Evolutionary conservation across 169 alveolate genomes (phyloP).

Genomic region (Plasmodium falciparum): DNA sequence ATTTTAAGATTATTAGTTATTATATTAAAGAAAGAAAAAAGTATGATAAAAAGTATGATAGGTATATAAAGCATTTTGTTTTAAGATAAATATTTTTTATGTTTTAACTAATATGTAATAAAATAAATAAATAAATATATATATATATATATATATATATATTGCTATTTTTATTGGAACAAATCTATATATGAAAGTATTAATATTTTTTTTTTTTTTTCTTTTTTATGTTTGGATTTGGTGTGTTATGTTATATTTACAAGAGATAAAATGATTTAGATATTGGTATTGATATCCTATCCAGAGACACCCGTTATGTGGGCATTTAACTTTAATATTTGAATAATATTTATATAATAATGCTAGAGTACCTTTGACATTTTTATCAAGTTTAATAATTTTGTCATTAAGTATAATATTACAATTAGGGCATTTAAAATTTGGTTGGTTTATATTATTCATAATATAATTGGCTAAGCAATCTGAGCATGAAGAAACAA

Average conservation of each 20-base stretch:
- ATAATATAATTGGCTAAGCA: conserved; percentile 34
- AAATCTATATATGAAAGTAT: too few relatives aligned
- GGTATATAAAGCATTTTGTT: too few relatives aligned
- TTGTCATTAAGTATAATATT: conserved; percentile 3
- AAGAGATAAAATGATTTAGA: conserved; percentile 32
- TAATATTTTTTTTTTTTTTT: too few relatives aligned
- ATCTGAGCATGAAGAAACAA: conserved; percentile 54
- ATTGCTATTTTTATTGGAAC: too few relatives aligned
- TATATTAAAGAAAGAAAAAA: too few relatives aligned
- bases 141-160: too few relatives aligned
- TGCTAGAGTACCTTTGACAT: conserved; percentile 42
- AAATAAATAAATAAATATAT: too few relatives aligned
- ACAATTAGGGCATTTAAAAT: conserved; percentile 46
- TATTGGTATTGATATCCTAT: conserved; percentile 62
- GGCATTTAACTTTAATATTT: conserved; percentile 61
- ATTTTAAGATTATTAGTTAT: too few relatives aligned
- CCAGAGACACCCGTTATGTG: conserved; percentile 31
- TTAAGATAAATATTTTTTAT: too few relatives aligned
- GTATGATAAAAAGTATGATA: too few relatives aligned
- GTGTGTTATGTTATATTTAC: conserved; percentile 14
- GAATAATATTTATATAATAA: conserved; percentile 48
- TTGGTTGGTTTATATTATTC: neutral
- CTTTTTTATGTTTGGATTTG: too few relatives aligned
- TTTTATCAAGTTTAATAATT: conserved; percentile 48
- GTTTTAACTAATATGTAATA: too few relatives aligned